Evolutionary conservation across 2,329 filamentous ascomycete genomes (phyloP), one percentile per base, ranked within the genome.

Genomic region (Neopestalotiopsis sp.): DNA sequence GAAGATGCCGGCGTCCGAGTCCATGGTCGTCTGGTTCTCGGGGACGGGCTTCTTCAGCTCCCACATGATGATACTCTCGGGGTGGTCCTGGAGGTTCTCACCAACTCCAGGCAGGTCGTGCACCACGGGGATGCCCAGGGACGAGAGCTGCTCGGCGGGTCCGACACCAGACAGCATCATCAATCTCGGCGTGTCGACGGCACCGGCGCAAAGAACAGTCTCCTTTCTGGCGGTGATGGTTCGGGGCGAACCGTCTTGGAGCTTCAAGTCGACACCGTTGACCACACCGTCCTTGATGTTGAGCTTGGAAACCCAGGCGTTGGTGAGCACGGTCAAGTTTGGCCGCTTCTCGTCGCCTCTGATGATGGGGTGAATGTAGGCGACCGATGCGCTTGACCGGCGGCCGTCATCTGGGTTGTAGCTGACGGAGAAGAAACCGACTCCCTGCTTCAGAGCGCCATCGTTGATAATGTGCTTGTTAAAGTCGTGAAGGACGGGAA

Each of bases 301-400:
- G 78, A 97, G 83, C 80, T 91, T 93, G 79, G 89, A 92, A 70
- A 97, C 94, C 91, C 94, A 96, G 32, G 94, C 92, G 77, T 97
- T 92, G 77, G 94, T 97, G 70, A 97, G 85, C 70, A 97, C 87
- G 49, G 93, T 96, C 79, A 97, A 81, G 83, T 97, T 97, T 14
- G 93, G 90, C 68, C 93, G 87, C 79, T 90, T 89, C 86, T 97
- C 94, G 62, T 94, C 91, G 56, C 93, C 94, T 56, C 92, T 89
- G 66, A 97, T 88, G 76, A 97, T 94, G 45, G 94, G 94, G 82
- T 97, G 94, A 77, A 97, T 95, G 83, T 97, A 97, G 20, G 94
- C 94, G 28, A 97, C 94, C 69, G 92, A 94, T 70, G 94, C 94
- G 78, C 92, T 95, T 83, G 92, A 95, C 71, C 94, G 90, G 75